Percentiles rank a stretch among this genome's conserved stretches.
Conservation (phyloP, 805 yeast species). For the Candida quercuum region DNA sequence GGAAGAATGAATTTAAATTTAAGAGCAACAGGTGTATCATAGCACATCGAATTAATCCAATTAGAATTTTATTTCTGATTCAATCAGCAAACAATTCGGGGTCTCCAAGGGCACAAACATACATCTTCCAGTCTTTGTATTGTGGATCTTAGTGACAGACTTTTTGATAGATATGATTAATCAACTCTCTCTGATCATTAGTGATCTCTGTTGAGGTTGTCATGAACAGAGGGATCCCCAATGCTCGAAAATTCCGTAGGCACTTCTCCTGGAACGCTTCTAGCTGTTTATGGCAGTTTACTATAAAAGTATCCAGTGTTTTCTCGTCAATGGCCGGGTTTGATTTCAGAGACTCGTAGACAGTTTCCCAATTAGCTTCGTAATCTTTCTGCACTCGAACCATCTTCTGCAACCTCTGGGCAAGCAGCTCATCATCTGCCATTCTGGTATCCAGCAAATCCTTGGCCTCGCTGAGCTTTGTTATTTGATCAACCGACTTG, state of each 20-base stretch:
- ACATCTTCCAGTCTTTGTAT: too few relatives aligned
- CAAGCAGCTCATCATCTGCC: neutral
- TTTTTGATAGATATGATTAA: neutral
- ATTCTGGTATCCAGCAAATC: neutral
- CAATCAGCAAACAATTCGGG: conserved; percentile 23
- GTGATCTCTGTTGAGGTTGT: neutral
- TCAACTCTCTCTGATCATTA: conserved; percentile 1
- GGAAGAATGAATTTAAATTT: neutral
- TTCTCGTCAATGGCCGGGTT: neutral
- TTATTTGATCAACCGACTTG: neutral
- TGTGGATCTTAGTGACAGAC: too few relatives aligned
- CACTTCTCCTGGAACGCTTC: conserved; percentile 3
- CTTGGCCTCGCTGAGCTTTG: neutral
- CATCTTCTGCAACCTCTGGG: neutral
- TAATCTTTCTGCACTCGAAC: neutral
- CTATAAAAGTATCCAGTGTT: neutral
- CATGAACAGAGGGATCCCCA: conserved; percentile 7
- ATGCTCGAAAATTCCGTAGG: conserved; percentile 1
- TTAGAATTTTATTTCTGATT: neutral
- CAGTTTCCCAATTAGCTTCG: conserved; percentile 3
- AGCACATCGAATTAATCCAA: conserved; percentile 21
- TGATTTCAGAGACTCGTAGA: neutral
- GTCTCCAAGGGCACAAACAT: conserved; percentile 28
- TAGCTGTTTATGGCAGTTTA: conserved; percentile 2
- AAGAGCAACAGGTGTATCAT: conserved; percentile 21